phyloP scores from a whole-genome alignment of 1,284 basidiomycete species.

The Laetiporus sulphureus region DNA sequence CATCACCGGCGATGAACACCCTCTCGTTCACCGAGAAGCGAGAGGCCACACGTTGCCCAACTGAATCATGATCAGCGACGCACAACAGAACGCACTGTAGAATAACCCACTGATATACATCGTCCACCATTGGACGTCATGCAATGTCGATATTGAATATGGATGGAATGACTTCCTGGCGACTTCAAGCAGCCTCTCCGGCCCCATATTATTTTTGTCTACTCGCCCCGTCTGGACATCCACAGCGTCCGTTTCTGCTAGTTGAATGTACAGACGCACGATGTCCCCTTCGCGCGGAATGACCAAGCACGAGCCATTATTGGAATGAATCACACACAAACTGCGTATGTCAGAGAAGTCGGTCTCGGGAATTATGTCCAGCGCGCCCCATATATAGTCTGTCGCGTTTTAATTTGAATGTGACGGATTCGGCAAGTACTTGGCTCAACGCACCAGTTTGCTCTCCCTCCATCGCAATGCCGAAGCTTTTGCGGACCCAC shows the following conservation, averaged over 20 bases:
- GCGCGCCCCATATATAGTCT: slow-evolving; percentile 76
- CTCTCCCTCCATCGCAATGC: slow-evolving; percentile 72
- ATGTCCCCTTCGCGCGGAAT: slow-evolving; percentile 72
- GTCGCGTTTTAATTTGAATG: no score
- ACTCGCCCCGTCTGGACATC: slow-evolving; percentile 47
- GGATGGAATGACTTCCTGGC: slow-evolving; percentile 65
- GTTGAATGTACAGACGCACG: slow-evolving; percentile 72
- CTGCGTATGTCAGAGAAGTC: slow-evolving; percentile 82
- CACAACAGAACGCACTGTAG: not conserved
- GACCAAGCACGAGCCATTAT: slow-evolving; percentile 54
- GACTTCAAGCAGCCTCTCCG: slow-evolving; percentile 57
- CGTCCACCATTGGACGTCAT: slow-evolving; percentile 75
- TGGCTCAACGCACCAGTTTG: slow-evolving; percentile 43
- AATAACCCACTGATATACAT: slow-evolving; percentile 49
- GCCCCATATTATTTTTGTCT: slow-evolving; percentile 54
- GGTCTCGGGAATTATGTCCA: slow-evolving; percentile 65
- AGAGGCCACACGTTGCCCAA: slow-evolving; percentile 76
- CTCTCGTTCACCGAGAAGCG: slow-evolving; percentile 60
- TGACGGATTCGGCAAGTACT: slow-evolving; percentile 6
- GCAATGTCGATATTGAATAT: slow-evolving; percentile 52
- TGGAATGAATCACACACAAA: slow-evolving; percentile 53
- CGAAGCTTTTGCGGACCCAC: slow-evolving; percentile 69
- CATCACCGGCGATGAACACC: slow-evolving; percentile 51
- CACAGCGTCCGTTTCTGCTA: slow-evolving; percentile 45
- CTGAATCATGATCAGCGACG: slow-evolving; percentile 13